These are phyloP conservation scores for Microdochium paspali DNA, from an alignment of 2,329 filamentous ascomycete genomes.

Conservation along the genomic window DNA sequence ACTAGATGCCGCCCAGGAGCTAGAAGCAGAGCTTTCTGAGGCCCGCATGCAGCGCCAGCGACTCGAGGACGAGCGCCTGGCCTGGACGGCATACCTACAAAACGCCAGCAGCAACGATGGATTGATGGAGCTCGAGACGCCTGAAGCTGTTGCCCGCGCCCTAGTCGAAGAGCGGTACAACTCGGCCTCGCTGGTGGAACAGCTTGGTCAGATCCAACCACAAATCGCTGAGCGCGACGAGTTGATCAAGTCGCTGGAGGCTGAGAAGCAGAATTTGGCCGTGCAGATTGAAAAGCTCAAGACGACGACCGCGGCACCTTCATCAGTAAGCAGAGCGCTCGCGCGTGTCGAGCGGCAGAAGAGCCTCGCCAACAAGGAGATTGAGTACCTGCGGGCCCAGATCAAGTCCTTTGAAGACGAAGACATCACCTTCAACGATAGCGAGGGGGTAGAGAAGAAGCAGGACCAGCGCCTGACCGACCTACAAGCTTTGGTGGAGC, in stretches of 20 bases:
- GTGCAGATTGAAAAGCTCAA: constrained; percentile 65
- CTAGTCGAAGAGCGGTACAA: constrained; percentile 76
- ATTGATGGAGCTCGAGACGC: constrained; percentile 72
- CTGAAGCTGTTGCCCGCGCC: constrained; percentile 77
- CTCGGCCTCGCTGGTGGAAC: constrained; percentile 70
- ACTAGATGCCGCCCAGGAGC: constrained; percentile 61
- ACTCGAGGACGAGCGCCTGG: constrained; percentile 76
- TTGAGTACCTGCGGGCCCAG: constrained; percentile 88
- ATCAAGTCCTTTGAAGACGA: constrained; percentile 82
- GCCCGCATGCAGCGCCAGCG: constrained; percentile 74
- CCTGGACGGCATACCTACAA: constrained; percentile 82
- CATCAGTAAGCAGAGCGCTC: constrained; percentile 51
- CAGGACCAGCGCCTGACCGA: constrained; percentile 67
- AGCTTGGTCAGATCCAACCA: constrained; percentile 67
- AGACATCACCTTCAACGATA: constrained; percentile 60
- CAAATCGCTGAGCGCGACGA: constrained; percentile 71
- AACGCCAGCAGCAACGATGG: constrained; percentile 50
- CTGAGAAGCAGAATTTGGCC: constrained; percentile 55
- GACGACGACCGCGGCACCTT: constrained; percentile 27
- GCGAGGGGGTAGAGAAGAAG: constrained; percentile 60
- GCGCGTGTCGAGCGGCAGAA: constrained; percentile 79
- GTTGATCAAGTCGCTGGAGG: constrained; percentile 61
- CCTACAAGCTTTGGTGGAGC: constrained; percentile 76
- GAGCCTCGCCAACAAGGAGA: constrained; percentile 78
- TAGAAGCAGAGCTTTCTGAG: constrained; percentile 72